Base-by-base conservation (phyloP, 1,139 yeast genomes). In the Insectozyma bohioensis region DNA sequence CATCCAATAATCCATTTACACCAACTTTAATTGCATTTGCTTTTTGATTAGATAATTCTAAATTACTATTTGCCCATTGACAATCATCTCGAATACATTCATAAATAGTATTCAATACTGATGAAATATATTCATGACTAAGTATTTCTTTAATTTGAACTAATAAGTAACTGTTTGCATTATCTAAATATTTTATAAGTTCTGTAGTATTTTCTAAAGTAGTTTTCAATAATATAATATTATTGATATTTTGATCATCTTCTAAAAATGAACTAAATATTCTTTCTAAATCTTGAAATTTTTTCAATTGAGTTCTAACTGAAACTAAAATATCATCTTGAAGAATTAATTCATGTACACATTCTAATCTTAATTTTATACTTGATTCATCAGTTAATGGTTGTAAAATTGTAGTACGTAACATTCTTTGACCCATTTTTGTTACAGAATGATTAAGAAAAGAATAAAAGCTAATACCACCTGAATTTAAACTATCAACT, bases 21-120 rank as follows among this genome's bases (percentile, higher is more conserved):
- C 75, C 75, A 19, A 60, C 46, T 39, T 55, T 64, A 0, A 71
- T 62, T 0, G 76, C 75, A 46, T 66, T 66, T 24, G 67, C 57
- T 40, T 58, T 58, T 40, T 70, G 76, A 39, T 67, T 66, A 33
- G 61, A 63, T 18, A 69, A 41, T 26, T 71, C 73, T 5, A 64
- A 41, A 1, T 62, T 48, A 3, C 55, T 52, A 1, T 47, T 49
- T 0, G 73, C 73, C 72, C 72, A 66, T 4, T 41, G 41, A 30
- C 71, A 62, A 38, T 68, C 73, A 14, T 60, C 67, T 39, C 63
- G 61, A 7, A 71, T 57, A 20, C 49, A 51, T 4, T 50, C 48
- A 28, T 60, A 42, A 1, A 70, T 62, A 4, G 52, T n/a, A 0
- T 37, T 31, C 22, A 50, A 34, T 1, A 63, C 50, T 2, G 42